Evolutionary conservation across 331 rosid species (phyloP).

Genomic region (Erythrophleum ivorense): DNA sequence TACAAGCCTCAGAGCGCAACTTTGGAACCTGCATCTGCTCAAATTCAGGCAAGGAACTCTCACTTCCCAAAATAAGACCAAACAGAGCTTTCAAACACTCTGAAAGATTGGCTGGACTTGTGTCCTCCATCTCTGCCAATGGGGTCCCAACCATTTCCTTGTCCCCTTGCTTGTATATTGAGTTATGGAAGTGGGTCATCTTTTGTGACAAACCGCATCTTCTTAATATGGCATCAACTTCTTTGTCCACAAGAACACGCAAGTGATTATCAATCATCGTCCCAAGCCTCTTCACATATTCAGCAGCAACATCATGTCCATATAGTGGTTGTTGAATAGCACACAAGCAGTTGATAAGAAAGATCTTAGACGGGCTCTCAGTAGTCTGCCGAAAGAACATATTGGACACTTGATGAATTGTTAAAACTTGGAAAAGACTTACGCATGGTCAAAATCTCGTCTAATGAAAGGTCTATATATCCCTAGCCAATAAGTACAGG

Average conservation of each 20-base stretch:
- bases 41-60: conserved; percentile 86
- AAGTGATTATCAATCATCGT: conserved; percentile 75
- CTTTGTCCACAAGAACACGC: conserved; percentile 74
- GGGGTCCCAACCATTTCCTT: conserved; percentile 44
- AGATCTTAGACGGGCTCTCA: conserved; percentile 88
- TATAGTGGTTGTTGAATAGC: conserved; percentile 86
- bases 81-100: conserved; percentile 83
- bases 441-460: conserved; percentile 6
- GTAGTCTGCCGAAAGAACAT: conserved; percentile 65
- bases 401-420: conserved; percentile 27
- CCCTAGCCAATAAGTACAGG: not conserved
- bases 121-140: conserved; percentile 79
- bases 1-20: conserved; percentile 87
- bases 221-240: conserved; percentile 76
- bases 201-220: conserved; percentile 77
- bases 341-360: conserved; percentile 89
- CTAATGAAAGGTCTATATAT: conserved; percentile 1
- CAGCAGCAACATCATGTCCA: conserved; percentile 78
- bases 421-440: not conserved
- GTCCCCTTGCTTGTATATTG: conserved; percentile 47
- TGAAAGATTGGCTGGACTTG: conserved; percentile 68
- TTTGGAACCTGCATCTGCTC: conserved; percentile 95
- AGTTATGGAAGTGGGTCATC: conserved; percentile 64
- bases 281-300: conserved; percentile 79
- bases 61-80: conserved; percentile 87